Evolutionary conservation across 371 early-diverging fungal species (phyloP).

Genomic region (Rhizopus sp.): DNA sequence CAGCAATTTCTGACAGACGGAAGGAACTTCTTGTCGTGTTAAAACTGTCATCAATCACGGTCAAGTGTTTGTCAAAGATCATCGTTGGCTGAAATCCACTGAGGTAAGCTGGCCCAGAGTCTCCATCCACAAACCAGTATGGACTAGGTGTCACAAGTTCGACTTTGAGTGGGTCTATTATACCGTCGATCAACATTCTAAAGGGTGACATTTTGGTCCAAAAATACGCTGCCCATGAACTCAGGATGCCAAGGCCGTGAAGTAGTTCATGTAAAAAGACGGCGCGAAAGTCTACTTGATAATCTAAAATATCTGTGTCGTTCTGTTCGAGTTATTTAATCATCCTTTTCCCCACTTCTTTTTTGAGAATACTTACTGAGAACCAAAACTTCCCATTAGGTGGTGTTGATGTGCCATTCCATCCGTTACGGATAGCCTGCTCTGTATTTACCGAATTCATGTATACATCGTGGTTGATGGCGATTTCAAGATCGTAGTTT

Average conservation of each 20-base stretch:
- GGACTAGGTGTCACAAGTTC: constrained; percentile 41
- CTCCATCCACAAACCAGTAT: constrained; percentile 37
- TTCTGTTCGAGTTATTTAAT: constrained; percentile 17
- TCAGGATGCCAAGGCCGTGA: constrained; percentile 47
- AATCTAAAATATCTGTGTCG: constrained; percentile 14
- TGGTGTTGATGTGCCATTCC: constrained; percentile 41
- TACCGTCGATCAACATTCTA: constrained; percentile 33
- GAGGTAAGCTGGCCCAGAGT: constrained; percentile 42
- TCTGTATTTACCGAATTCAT: constrained; percentile 31
- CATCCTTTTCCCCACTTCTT: not conserved
- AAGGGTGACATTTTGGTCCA: constrained; percentile 42
- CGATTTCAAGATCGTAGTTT: constrained; percentile 43
- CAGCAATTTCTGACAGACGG: constrained; percentile 29
- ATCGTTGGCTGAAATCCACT: constrained; percentile 51
- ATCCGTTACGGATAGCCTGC: constrained; percentile 25
- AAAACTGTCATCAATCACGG: constrained; percentile 22
- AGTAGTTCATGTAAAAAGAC: constrained; percentile 46
- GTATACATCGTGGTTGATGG: constrained; percentile 48
- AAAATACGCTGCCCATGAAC: constrained; percentile 56
- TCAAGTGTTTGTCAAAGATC: constrained; percentile 52
- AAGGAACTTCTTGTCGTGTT: constrained; percentile 11
- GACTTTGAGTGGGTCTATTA: constrained; percentile 37
- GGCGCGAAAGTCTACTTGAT: constrained; percentile 46
- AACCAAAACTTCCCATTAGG: constrained; percentile 46
- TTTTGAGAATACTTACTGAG: constrained; percentile 21